Evolutionary conservation across 495 filamentous ascomycete species (phyloP).

Genomic region (Annulohypoxylon maeteangense): DNA sequence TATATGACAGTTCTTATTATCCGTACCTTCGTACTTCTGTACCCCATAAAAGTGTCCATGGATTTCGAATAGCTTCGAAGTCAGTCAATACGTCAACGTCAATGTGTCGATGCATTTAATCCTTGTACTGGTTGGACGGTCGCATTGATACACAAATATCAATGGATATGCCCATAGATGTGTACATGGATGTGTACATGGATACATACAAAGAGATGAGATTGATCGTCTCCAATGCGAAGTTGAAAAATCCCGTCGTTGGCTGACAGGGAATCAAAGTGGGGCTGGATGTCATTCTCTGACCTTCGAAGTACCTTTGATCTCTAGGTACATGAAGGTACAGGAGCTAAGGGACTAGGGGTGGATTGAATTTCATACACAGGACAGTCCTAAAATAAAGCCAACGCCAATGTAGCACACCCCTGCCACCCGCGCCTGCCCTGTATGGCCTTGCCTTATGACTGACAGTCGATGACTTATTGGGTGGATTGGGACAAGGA

Average conservation of each 20-base stretch:
- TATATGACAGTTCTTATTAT: conserved; percentile 10
- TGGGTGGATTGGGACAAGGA: conserved; percentile 31
- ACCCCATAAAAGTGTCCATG: not conserved
- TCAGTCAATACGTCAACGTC: not conserved
- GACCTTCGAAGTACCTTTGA: conserved; percentile 32
- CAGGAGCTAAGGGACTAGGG: conserved; percentile 14
- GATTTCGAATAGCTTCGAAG: conserved; percentile 28
- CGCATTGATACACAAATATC: not conserved
- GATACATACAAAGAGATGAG: conserved; percentile 14
- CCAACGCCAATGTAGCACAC: conserved; percentile 43
- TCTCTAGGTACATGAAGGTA: conserved; percentile 36
- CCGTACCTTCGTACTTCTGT: not conserved
- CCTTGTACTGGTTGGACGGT: conserved; percentile 1
- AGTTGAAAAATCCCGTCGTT: conserved; percentile 20
- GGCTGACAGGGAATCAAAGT: conserved; percentile 27
- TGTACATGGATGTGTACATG: not conserved
- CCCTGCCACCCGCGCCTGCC: conserved; percentile 44
- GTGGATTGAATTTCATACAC: conserved; percentile 17
- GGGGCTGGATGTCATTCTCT: conserved; percentile 35
- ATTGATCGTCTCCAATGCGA: conserved; percentile 12
- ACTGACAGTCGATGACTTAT: conserved; percentile 44
- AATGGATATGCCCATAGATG: not conserved
- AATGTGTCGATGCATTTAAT: conserved; percentile 1
- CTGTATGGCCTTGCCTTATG: conserved; percentile 43
- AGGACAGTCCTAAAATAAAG: conserved; percentile 37